These are phyloP conservation scores for Microbotryum violaceum DNA, from an alignment of 1,284 basidiomycete species.

Conservation along the genomic window DNA sequence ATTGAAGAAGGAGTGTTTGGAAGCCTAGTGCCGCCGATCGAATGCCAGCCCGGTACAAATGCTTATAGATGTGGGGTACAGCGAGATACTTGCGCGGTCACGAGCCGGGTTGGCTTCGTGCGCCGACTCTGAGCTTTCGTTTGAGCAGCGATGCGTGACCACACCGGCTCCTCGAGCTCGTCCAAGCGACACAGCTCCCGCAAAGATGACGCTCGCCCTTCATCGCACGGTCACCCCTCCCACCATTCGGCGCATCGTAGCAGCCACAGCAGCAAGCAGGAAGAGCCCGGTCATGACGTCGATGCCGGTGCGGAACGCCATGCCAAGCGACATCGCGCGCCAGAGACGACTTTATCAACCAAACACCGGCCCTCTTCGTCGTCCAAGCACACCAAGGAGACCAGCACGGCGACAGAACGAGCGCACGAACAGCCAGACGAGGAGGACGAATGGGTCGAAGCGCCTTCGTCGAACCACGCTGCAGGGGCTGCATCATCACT, in stretches of 20 bases:
- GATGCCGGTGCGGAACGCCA: too few relatives aligned
- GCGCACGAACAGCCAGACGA: neutral
- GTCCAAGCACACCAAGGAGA: neutral
- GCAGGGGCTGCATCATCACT: neutral
- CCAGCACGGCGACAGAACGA: neutral
- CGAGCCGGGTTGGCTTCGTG: too few relatives aligned
- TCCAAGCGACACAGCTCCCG: neutral
- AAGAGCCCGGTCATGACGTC: too few relatives aligned
- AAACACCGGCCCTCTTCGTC: neutral
- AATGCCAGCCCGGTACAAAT: too few relatives aligned
- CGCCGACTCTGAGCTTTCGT: neutral
- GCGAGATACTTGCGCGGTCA: too few relatives aligned
- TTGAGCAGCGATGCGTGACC: neutral
- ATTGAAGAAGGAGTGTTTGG: too few relatives aligned
- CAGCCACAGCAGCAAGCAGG: too few relatives aligned
- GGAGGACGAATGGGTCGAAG: slow-evolving; percentile 35
- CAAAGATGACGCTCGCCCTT: neutral
- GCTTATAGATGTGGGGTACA: too few relatives aligned
- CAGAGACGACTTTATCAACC: too few relatives aligned
- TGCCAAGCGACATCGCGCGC: too few relatives aligned
- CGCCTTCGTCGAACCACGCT: slow-evolving; percentile 6
- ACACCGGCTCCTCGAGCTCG: neutral
- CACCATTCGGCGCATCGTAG: neutral
- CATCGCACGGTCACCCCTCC: neutral
- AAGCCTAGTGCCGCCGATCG: too few relatives aligned